phyloP scores from a whole-genome alignment of 257 asterid genomes.

The Fraxinus cuspidata region DNA sequence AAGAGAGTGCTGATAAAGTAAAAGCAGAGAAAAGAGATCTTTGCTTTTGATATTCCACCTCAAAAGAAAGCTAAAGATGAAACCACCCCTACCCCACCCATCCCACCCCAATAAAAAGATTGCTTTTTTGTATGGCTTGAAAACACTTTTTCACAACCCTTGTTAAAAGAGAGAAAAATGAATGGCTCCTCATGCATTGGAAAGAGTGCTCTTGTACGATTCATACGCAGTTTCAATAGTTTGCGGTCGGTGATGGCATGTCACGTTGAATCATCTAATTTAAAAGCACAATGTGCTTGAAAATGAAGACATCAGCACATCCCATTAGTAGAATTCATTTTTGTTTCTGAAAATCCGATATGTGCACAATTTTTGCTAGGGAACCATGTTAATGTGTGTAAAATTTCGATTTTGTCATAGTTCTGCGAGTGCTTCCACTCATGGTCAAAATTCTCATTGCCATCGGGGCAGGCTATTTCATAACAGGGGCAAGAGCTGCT shows the following conservation, averaged over 20 bases:
- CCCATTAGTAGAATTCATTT: no score
- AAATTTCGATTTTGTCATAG: no score
- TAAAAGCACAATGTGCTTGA: background rate
- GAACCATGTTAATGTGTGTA: no score
- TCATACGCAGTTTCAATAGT: constrained; percentile 26
- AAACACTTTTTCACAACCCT: background rate
- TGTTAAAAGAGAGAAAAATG: constrained; percentile 16
- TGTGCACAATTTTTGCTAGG: no score
- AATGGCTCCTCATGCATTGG: constrained; percentile 48
- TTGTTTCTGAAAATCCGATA: no score
- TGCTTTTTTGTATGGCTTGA: constrained; percentile 48
- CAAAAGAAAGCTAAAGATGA: constrained; percentile 30
- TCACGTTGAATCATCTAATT: background rate
- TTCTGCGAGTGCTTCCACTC: no score
- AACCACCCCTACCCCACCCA: constrained; percentile 28
- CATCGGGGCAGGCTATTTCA: no score
- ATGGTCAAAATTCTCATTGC: no score
- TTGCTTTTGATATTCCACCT: constrained; percentile 79
- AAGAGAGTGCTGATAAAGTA: constrained; percentile 69
- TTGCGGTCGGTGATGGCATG: background rate
- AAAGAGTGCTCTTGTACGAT: constrained; percentile 57
- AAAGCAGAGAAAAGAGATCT: constrained; percentile 45
- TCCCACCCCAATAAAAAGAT: constrained; percentile 51
- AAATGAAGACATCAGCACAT: no score
- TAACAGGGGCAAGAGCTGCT: no score